A percentile compares a stretch with the other conserved stretches of the same genome.
Evolutionary conservation across 306 rosid species (phyloP).

Genomic region (Senna siamea): DNA sequence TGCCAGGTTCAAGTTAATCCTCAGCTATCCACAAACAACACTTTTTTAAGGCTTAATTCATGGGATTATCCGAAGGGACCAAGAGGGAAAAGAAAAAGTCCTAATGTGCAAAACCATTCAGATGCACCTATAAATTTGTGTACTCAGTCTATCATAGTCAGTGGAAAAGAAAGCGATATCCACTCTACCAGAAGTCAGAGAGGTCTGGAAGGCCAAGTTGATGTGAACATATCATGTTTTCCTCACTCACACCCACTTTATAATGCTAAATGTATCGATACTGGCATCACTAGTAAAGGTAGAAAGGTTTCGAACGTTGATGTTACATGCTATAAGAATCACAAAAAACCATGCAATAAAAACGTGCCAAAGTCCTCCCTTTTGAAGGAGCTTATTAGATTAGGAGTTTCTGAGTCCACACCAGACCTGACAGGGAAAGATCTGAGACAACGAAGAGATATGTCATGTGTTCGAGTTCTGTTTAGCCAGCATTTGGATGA

Average conservation of each 20-base stretch:
- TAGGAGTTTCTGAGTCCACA: conserved; percentile 49
- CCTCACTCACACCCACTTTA: conserved; percentile 11
- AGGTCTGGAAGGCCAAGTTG: conserved; percentile 28
- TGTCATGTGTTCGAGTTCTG: conserved; percentile 69
- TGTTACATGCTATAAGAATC: conserved; percentile 28
- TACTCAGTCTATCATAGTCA: conserved; percentile 30
- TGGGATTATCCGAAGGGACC: conserved; percentile 64
- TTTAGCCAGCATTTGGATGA: conserved; percentile 85
- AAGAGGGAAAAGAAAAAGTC: conserved; percentile 66
- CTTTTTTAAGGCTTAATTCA: conserved; percentile 39
- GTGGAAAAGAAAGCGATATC: conserved; percentile 47
- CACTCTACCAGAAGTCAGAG: conserved; percentile 28
- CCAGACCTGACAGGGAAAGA: conserved; percentile 46
- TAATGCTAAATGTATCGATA: conserved; percentile 32
- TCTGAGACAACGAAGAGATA: conserved; percentile 76
- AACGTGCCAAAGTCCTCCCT: conserved; percentile 51
- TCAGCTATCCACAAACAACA: conserved; percentile 32
- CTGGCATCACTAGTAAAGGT: conserved; percentile 34
- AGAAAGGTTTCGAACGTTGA: conserved; percentile 37
- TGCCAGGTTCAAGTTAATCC: conserved; percentile 41
- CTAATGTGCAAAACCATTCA: conserved; percentile 37
- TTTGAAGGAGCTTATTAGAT: conserved; percentile 57
- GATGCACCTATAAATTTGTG: conserved; percentile 28
- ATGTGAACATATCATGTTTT: conserved; percentile 40
- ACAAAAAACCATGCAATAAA: conserved; percentile 46